phyloP scores from a whole-genome alignment of 305 asterid species.

The Caryopteris hybrid region DNA sequence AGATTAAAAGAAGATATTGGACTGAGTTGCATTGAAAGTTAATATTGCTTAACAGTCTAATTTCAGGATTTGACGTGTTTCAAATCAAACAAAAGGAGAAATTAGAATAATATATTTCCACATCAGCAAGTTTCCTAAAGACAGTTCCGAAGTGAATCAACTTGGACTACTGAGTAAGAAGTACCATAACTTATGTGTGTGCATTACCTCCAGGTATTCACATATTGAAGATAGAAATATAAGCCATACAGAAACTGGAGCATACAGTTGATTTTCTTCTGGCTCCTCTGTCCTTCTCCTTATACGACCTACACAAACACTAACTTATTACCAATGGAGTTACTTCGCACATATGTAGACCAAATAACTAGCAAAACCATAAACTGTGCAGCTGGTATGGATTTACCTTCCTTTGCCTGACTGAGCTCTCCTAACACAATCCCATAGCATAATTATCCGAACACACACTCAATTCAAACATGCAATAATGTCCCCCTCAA shows the following conservation, averaged over 20 bases:
- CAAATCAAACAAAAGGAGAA: background rate
- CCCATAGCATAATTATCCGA: background rate
- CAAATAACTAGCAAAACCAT: too few relatives aligned
- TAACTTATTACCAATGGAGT: too few relatives aligned
- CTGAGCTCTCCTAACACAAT: background rate
- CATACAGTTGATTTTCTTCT: background rate
- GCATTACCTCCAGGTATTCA: background rate
- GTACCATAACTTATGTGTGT: background rate
- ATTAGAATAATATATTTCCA: background rate
- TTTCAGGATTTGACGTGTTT: background rate
- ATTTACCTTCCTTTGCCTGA: background rate
- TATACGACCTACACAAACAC: background rate
- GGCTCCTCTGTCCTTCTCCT: background rate
- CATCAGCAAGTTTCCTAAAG: background rate
- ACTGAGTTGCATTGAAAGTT: background rate
- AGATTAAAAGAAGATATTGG: background rate
- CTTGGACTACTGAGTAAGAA: background rate
- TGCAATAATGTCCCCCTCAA: background rate
- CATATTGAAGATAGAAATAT: background rate
- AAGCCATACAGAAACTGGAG: background rate
- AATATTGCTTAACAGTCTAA: too few relatives aligned
- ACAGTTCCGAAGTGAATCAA: background rate
- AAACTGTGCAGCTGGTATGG: too few relatives aligned
- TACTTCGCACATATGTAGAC: too few relatives aligned
- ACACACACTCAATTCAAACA: background rate